Evolutionary conservation across 108 stramenopile genomes (phyloP), one percentile per base, ranked within the genome.

Genomic region (Pelagomonas calceolata): DNA sequence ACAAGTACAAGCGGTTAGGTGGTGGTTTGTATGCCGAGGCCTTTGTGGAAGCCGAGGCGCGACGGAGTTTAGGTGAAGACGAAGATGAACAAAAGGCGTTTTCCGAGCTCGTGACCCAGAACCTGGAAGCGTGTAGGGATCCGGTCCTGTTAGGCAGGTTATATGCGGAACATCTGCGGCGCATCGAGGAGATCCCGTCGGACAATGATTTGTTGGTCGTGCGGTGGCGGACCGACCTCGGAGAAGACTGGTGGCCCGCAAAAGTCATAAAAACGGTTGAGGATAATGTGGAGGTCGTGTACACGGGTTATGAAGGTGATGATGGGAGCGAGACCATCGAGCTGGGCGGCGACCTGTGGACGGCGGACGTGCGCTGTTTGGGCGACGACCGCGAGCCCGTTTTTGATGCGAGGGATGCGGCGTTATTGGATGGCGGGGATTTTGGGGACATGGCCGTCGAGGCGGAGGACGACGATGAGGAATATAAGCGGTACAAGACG

Each of bases 171-270:
- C 51, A 60, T 12, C 7, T 9, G 21, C 51, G 51, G 21, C 51
- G 51, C 51, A 26, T 26, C 21, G 26, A 60, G 51, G 21, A 26
- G 14, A 60, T 1, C 21, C 51, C 51, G 51, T 1, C 21, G 51
- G 21, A 26, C 51, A 12, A 12, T 3, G 51, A 60, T 26, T 17
- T 60, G 21, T 1, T 60, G 21, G 51, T 26, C 51, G 51, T 60
- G 21, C 51, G 51, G 7, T 60, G 51, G 51, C 18, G 29, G 21
- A 1, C 3, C 21, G 51, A 60, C 51, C n/a, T n/a, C n/a, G n/a
- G n/a, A n/a, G n/a, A n/a, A n/a, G 51, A 60, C 51, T 60, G 51
- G 51, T 60, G 51, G 51, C 51, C 51, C 51, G 51, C 51, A 26
- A 4, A 3, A 17, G 51, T 60, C 51, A 26, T 60, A 3, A 16